phyloP scores from a whole-genome alignment of 2,329 filamentous ascomycete species.

The Rutstroemia sp. region DNA sequence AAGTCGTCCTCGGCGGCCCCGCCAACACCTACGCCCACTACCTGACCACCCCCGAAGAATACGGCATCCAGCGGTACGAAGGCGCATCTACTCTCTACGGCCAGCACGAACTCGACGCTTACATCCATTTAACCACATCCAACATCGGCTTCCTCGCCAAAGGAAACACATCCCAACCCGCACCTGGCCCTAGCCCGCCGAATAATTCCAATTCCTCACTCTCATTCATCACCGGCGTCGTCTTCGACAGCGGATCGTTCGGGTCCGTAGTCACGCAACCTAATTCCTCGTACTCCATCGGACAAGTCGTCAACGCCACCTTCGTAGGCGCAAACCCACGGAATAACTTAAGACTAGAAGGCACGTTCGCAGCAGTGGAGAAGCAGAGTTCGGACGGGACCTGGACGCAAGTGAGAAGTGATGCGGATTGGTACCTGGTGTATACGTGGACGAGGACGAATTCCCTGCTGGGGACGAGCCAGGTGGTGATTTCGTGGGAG shows the following conservation, averaged over 20 bases:
- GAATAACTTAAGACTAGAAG: constrained; percentile 74
- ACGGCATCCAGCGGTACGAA: constrained; percentile 81
- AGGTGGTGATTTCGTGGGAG: constrained; percentile 77
- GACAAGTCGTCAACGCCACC: constrained; percentile 49
- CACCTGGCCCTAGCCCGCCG: constrained; percentile 59
- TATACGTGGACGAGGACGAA: constrained; percentile 73
- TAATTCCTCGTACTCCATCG: constrained; percentile 36
- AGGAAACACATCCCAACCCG: constrained; percentile 36
- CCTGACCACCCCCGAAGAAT: constrained; percentile 71
- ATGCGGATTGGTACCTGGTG: constrained; percentile 76
- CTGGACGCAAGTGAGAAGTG: constrained; percentile 64
- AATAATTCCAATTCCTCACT: constrained; percentile 71
- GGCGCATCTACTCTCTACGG: constrained; percentile 90
- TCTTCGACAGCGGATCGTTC: constrained; percentile 63
- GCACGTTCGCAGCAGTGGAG: constrained; percentile 74
- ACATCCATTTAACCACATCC: constrained; percentile 74
- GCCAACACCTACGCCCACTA: constrained; percentile 86
- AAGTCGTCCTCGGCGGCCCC: constrained; percentile 82
- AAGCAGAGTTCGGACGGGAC: constrained; percentile 37
- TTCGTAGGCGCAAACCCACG: constrained; percentile 87
- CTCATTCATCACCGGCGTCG: constrained; percentile 72
- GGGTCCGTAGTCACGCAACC: constrained; percentile 56
- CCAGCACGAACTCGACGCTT: constrained; percentile 72
- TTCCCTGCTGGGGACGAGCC: constrained; percentile 62
- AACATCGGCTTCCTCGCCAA: constrained; percentile 59